phyloP scores from a whole-genome alignment of 192 early-diverging fungal genomes.

The Coemansia sp. region DNA sequence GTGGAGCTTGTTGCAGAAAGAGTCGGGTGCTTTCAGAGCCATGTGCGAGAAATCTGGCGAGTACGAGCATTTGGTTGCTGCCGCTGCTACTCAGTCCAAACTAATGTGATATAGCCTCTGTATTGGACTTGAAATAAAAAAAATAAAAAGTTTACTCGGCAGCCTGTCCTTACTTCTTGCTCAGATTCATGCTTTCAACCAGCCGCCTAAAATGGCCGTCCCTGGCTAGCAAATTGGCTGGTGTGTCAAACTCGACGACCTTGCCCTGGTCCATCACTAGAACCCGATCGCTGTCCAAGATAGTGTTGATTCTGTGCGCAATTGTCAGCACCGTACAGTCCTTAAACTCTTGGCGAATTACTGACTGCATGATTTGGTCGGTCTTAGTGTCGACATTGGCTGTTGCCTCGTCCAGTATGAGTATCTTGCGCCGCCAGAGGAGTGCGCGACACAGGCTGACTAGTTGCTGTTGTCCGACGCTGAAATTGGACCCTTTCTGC shows the following conservation, averaged over 20 bases:
- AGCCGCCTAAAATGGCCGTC: slow-evolving; percentile 15
- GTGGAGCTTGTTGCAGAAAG: slow-evolving; percentile 62
- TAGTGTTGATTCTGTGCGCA: slow-evolving; percentile 71
- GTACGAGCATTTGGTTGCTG: slow-evolving; percentile 55
- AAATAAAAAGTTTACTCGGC: background rate
- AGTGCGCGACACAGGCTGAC: slow-evolving; percentile 62
- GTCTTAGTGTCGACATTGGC: slow-evolving; percentile 60
- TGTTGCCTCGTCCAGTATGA: slow-evolving; percentile 79
- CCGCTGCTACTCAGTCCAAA: slow-evolving; percentile 54
- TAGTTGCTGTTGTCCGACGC: slow-evolving; percentile 71
- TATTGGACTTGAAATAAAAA: background rate
- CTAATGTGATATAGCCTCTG: background rate
- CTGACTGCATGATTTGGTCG: slow-evolving; percentile 65
- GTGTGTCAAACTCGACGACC: slow-evolving; percentile 39
- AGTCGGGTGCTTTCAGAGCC: slow-evolving; percentile 64
- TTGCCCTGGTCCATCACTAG: slow-evolving; percentile 57
- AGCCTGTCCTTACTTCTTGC: background rate
- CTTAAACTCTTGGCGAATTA: slow-evolving; percentile 54
- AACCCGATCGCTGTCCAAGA: slow-evolving; percentile 63
- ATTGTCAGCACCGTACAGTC: slow-evolving; percentile 60
- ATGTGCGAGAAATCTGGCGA: slow-evolving; percentile 91
- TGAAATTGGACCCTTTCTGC: slow-evolving; percentile 65
- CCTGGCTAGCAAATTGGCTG: slow-evolving; percentile 7
- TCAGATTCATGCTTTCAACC: slow-evolving; percentile 16
- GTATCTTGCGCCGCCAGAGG: slow-evolving; percentile 64